A percentile compares a stretch with the other conserved stretches of the same genome.
phyloP scores from a whole-genome alignment of 2,329 filamentous ascomycete species.

The Ophiobolus disseminans region DNA sequence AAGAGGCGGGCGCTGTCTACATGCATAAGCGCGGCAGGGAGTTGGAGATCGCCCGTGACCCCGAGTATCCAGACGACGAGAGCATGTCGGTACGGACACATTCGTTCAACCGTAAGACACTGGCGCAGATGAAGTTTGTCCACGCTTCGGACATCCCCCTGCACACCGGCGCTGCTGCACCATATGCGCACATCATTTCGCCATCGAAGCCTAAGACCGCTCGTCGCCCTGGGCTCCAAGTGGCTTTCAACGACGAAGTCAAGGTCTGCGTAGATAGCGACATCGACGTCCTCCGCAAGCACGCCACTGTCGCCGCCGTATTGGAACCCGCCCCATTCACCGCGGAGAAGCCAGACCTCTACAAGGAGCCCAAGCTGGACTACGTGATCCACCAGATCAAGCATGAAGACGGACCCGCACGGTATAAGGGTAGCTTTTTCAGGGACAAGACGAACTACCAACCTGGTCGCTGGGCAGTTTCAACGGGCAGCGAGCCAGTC shows the following conservation, averaged over 20 bases:
- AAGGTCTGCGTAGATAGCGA: neutral
- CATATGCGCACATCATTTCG: too few species aligned
- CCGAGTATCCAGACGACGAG: neutral
- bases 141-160: neutral
- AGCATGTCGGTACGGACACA: neutral
- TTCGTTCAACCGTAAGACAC: neutral
- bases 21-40: conserved; percentile 2
- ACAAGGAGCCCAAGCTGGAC: neutral
- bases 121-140: neutral
- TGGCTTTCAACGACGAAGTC: neutral
- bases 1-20: too few species aligned
- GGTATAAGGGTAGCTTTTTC: neutral
- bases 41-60: neutral
- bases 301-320: neutral
- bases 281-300: neutral
- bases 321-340: neutral
- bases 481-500: neutral
- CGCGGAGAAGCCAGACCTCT: neutral
- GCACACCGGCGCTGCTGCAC: neutral
- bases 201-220: neutral
- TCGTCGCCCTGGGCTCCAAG: neutral
- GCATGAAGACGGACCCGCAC: neutral
- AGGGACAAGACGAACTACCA: neutral
- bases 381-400: neutral
- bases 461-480: neutral